These are phyloP conservation scores for Spiraea crenata DNA, from an alignment of 331 rosid genomes.

Conservation along the genomic window DNA sequence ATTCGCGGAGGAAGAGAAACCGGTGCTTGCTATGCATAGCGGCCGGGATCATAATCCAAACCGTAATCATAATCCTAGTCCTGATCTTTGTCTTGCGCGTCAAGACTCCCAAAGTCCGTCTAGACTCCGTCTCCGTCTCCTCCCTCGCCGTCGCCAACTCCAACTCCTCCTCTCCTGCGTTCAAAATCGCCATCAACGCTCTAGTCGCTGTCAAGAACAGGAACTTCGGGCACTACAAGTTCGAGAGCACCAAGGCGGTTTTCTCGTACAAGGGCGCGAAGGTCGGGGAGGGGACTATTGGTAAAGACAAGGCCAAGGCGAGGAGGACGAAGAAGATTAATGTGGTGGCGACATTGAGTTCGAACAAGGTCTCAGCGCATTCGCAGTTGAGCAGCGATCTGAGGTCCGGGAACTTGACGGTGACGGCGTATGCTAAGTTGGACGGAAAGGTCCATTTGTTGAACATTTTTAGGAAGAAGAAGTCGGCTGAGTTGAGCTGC, in stretches of 20 bases:
- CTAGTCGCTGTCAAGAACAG: slow-evolving; percentile 30
- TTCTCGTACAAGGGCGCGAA: slow-evolving; percentile 28
- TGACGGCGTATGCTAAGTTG: slow-evolving; percentile 32
- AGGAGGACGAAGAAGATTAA: slow-evolving; percentile 27
- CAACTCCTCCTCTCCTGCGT: slow-evolving; percentile 17
- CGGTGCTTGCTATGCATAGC: slow-evolving; percentile 22
- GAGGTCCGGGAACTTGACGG: slow-evolving; percentile 22
- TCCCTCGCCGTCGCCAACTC: background rate
- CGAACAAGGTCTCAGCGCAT: slow-evolving; percentile 16
- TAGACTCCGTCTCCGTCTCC: slow-evolving; percentile 21
- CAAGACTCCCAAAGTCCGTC: slow-evolving; percentile 32
- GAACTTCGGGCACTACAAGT: slow-evolving; percentile 39
- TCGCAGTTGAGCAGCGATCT: slow-evolving; percentile 28
- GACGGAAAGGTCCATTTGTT: slow-evolving; percentile 34
- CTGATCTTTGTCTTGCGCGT: slow-evolving; percentile 25
- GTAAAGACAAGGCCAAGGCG: slow-evolving; percentile 18
- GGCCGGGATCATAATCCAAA: slow-evolving; percentile 25
- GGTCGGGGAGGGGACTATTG: slow-evolving; percentile 26
- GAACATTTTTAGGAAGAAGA: slow-evolving; percentile 32
- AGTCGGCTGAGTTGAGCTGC: slow-evolving; percentile 30
- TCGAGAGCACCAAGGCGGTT: slow-evolving; percentile 21
- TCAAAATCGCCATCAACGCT: slow-evolving; percentile 15
- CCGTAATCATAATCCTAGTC: slow-evolving; percentile 21
- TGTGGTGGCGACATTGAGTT: slow-evolving; percentile 16
- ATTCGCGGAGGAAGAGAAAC: slow-evolving; percentile 17